A percentile compares a stretch with the other conserved stretches of the same genome.
phyloP scores from a whole-genome alignment of 176 grass and related monocot species.

The Bolboschoenus planiculmis region DNA sequence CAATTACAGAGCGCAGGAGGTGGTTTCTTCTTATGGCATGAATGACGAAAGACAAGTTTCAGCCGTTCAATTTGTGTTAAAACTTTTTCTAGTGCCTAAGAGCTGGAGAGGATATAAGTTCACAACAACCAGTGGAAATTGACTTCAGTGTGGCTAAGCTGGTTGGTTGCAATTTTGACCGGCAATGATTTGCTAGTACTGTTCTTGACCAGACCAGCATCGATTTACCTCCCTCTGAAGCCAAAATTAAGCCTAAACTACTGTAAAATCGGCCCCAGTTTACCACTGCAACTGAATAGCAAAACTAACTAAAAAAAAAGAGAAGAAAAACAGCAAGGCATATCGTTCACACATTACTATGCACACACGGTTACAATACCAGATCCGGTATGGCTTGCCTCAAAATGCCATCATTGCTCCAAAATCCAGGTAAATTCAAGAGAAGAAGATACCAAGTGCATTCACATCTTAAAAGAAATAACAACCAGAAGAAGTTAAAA shows the following conservation, averaged over 20 bases:
- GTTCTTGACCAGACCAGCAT: not conserved
- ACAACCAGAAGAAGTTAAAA: not conserved
- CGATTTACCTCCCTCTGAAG: not conserved
- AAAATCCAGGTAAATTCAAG: not conserved
- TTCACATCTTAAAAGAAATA: not conserved
- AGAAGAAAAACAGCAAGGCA: not conserved
- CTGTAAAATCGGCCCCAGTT: not conserved
- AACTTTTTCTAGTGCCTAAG: not conserved
- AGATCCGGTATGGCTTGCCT: not conserved
- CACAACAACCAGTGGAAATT: not conserved
- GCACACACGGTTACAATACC: not conserved
- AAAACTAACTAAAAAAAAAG: not conserved
- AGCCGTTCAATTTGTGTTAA: not conserved
- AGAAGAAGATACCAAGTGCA: not conserved
- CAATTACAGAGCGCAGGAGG: not conserved
- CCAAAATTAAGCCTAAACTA: not conserved
- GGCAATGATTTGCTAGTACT: too few species aligned
- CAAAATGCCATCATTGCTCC: not conserved
- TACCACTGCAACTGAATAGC: not conserved
- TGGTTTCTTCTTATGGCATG: not conserved
- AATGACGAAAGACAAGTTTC: not conserved
- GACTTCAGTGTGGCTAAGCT: not conserved
- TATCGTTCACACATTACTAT: not conserved
- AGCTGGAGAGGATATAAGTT: not conserved
- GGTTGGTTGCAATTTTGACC: not conserved